Evolutionary conservation across 192 early-diverging fungal species (phyloP).

Genomic region (Backusella circina): DNA sequence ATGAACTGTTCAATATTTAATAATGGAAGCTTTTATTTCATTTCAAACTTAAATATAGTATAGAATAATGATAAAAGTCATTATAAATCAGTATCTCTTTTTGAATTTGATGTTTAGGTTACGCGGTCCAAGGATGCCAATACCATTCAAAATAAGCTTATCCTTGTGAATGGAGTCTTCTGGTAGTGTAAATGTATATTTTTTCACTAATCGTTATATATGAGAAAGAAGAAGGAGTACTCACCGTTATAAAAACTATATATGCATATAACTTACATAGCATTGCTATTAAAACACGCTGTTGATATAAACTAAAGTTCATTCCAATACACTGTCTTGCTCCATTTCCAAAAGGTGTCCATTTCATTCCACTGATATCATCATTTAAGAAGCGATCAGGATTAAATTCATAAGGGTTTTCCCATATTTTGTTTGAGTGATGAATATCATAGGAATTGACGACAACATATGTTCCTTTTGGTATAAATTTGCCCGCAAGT

Average conservation of each 20-base stretch:
- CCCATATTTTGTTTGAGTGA: constrained; percentile 24
- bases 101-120: constrained; percentile 1
- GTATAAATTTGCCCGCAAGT: constrained; percentile 13
- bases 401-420: constrained; percentile 41
- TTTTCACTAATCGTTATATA: constrained; percentile 11
- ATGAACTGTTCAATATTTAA: background rate
- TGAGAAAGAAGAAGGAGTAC: background rate
- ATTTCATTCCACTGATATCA: constrained; percentile 14
- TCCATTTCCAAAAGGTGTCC: constrained; percentile 59
- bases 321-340: constrained; percentile 58
- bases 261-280: constrained; percentile 31
- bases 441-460: constrained; percentile 14
- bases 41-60: background rate
- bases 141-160: background rate
- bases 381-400: constrained; percentile 44
- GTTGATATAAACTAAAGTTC: constrained; percentile 62
- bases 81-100: constrained; percentile 12
- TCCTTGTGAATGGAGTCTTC: constrained; percentile 15
- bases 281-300: constrained; percentile 51
- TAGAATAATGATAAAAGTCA: background rate
- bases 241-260: no score
- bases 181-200: constrained; percentile 15
- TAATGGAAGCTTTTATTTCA: background rate
- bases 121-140: constrained; percentile 10
- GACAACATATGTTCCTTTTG: constrained; percentile 19